Percentiles rank a stretch among this genome's conserved stretches.
Evolutionary conservation across 2,329 filamentous ascomycete genomes (phyloP).

Genomic region (Stagonosporopsis tanaceti): DNA sequence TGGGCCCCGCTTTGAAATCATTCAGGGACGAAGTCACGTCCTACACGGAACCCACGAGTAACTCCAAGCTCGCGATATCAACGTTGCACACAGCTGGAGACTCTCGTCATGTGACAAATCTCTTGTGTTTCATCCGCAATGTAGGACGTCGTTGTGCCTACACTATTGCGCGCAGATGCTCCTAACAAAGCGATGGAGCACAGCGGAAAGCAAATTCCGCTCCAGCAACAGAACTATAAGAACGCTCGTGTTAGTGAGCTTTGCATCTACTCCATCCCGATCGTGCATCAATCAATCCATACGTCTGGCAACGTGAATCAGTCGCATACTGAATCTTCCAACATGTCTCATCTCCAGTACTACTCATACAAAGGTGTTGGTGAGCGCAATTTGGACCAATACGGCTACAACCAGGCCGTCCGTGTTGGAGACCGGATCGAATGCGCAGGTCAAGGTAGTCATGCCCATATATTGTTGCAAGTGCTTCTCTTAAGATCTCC

Average conservation of each 20-base stretch:
- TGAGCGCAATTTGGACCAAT: constrained; percentile 43
- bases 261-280: neutral
- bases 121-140: neutral
- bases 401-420: constrained; percentile 48
- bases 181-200: neutral
- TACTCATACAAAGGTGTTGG: constrained; percentile 52
- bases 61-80: neutral
- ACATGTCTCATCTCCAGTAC: constrained; percentile 42
- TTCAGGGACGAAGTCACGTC: neutral
- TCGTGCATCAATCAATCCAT: neutral
- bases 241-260: neutral
- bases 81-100: neutral
- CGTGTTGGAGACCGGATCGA: constrained; percentile 47
- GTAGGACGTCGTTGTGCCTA: neutral
- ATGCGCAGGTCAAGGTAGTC: constrained; percentile 48
- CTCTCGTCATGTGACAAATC: neutral
- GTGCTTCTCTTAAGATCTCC: neutral
- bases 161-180: neutral
- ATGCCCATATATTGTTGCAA: neutral
- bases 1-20: neutral
- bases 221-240: neutral
- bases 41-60: neutral
- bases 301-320: neutral
- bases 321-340: neutral
- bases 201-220: constrained; percentile 4